Percentiles rank a stretch among this genome's conserved stretches.
phyloP scores from a whole-genome alignment of 129 eudicot species.

The Dittrichia graveolens region DNA sequence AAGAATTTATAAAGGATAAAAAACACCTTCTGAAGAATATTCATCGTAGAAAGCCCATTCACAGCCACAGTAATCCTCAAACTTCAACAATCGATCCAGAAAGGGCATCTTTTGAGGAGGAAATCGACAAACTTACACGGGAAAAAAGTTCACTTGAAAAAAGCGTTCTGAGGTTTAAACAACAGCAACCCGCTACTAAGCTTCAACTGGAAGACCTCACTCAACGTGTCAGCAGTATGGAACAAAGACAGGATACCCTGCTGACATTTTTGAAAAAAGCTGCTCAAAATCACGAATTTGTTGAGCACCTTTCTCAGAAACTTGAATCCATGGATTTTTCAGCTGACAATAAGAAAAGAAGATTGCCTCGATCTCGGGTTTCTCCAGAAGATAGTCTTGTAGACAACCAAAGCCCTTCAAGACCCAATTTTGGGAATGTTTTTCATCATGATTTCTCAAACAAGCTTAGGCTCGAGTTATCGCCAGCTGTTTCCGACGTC shows the following conservation, averaged over 20 bases:
- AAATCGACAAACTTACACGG: slow-evolving; percentile 77
- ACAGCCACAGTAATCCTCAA: slow-evolving; percentile 90
- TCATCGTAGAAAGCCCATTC: slow-evolving; percentile 88
- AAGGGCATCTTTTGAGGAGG: slow-evolving; percentile 83
- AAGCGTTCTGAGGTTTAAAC: slow-evolving; percentile 48
- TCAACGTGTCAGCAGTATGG: slow-evolving; percentile 55
- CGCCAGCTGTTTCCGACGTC: slow-evolving; percentile 74
- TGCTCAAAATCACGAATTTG: slow-evolving; percentile 60
- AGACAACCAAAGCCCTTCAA: slow-evolving; percentile 59
- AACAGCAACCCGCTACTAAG: slow-evolving; percentile 59
- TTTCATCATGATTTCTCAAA: slow-evolving; percentile 62
- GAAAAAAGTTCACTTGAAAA: slow-evolving; percentile 70
- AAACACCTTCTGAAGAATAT: slow-evolving; percentile 86
- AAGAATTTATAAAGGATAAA: slow-evolving; percentile 76
- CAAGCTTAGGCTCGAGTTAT: slow-evolving; percentile 68
- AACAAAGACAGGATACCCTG: slow-evolving; percentile 63
- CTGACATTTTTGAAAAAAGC: slow-evolving; percentile 55
- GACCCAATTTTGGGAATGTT: slow-evolving; percentile 56
- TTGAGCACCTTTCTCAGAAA: slow-evolving; percentile 62
- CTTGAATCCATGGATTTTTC: slow-evolving; percentile 80
- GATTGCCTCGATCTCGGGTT: slow-evolving; percentile 51
- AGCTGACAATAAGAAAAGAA: slow-evolving; percentile 72
- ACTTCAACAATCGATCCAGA: slow-evolving; percentile 63
- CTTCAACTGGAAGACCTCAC: slow-evolving; percentile 70
- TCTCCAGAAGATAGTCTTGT: slow-evolving; percentile 48